Percentiles rank a stretch among this genome's conserved stretches.
phyloP scores from a whole-genome alignment of 495 filamentous ascomycete species.

The Daldinia grandis region DNA sequence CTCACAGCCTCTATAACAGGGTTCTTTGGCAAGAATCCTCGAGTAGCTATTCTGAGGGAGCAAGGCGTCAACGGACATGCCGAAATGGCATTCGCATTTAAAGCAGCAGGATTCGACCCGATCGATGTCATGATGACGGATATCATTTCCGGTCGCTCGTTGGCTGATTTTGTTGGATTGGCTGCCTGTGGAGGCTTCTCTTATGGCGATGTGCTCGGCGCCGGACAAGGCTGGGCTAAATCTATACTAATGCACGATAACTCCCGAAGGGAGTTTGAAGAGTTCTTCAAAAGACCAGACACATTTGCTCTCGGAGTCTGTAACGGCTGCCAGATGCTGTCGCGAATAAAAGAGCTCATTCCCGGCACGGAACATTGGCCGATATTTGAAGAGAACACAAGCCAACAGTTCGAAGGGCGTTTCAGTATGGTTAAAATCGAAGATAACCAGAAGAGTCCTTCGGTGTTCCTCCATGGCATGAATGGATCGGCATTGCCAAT shows the following conservation, averaged over 20 bases:
- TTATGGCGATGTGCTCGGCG: slow-evolving; percentile 94
- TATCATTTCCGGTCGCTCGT: slow-evolving; percentile 78
- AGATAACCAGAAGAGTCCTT: slow-evolving; percentile 63
- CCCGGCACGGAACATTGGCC: slow-evolving; percentile 89
- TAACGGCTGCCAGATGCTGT: slow-evolving; percentile 97
- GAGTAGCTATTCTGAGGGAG: slow-evolving; percentile 93
- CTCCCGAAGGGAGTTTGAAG: slow-evolving; percentile 76
- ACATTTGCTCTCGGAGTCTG: slow-evolving; percentile 96
- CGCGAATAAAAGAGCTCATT: slow-evolving; percentile 81
- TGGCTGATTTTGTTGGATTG: slow-evolving; percentile 83
- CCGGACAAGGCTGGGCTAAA: slow-evolving; percentile 96
- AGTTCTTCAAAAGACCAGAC: slow-evolving; percentile 87
- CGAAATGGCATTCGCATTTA: slow-evolving; percentile 97
- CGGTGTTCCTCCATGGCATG: slow-evolving; percentile 96
- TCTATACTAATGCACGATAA: slow-evolving; percentile 85
- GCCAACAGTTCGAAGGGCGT: slow-evolving; percentile 92
- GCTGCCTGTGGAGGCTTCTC: slow-evolving; percentile 97
- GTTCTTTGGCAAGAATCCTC: slow-evolving; percentile 76
- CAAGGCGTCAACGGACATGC: slow-evolving; percentile 95
- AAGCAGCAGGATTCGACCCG: slow-evolving; percentile 86
- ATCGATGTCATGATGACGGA: slow-evolving; percentile 98
- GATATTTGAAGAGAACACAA: slow-evolving; percentile 82
- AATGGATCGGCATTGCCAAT: slow-evolving; percentile 83
- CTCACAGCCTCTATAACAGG: slow-evolving; percentile 72
- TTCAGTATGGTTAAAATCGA: slow-evolving; percentile 88